Base-by-base conservation (phyloP, 108 stramenopile genomes). In the Cyclotella kingstonii region DNA sequence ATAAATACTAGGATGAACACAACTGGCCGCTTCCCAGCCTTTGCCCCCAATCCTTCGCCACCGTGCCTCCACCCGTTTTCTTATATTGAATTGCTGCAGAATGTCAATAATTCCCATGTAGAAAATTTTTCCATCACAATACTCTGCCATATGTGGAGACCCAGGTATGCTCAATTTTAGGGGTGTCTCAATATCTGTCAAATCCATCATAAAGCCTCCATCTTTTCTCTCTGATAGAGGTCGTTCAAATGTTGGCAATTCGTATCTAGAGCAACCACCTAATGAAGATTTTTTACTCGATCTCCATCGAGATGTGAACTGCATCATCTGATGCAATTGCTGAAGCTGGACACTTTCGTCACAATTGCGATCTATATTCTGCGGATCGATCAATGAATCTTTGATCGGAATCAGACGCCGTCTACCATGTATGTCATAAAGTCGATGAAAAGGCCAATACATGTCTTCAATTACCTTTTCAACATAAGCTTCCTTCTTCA, bases 31-130 rank as follows among this genome's bases (percentile, higher is more conserved):
- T 34, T 60, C 65, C 58, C 77, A 70, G 17, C 76, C 80, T 44
- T 61, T 56, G 15, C 72, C 79, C 49, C 81, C 72, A 36, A 91
- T 50, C 34, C 70, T 66, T 5, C 89, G 79, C 51, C 84, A 84
- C 4, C 76, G 63, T 11, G 92, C 79, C 68, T 98, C 97, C 6
- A 86, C 60, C 38, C 82, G 75, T 66, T 98, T 98, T 18, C 93
- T 61, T 2, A 73, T 77, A 47, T 93, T 97, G 83, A 96, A 98
- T 57, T 94, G 91, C 73, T 98, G 97, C 38, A 98, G 77, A 68
- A 98, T 93, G 64, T 98, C 97, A 66, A 98, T 98, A 46, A 98
- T 87, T 18, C 97, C 97, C 84, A 95, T 84, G 80, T 85, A 95
- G 63, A 89, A 97, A 3, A 95, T 90, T 68, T 91, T 89, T 30